Evolutionary conservation across 441 rosid species (phyloP).

Genomic region (Hura crepitans): DNA sequence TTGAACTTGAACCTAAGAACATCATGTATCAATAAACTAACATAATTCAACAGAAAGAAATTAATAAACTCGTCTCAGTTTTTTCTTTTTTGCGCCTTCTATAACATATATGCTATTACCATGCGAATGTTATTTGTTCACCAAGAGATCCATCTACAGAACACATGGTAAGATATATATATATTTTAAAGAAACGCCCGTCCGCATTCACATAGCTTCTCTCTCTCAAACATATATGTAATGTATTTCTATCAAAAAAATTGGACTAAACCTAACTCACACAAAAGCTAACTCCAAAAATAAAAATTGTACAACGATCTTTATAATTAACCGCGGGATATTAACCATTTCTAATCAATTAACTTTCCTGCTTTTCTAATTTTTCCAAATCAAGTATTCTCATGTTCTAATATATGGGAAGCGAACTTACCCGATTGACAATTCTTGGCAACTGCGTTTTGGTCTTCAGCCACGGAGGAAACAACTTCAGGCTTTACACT

Average conservation of each 20-base stretch:
- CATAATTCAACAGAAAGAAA: conserved; percentile 2
- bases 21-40: neutral
- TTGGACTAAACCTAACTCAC: no score
- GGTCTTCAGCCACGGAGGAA: conserved; percentile 38
- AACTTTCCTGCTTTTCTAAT: neutral
- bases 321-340: no score
- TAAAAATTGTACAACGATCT: no score
- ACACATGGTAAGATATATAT: no score
- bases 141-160: neutral
- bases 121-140: neutral
- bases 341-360: neutral
- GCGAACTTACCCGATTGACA: conserved; percentile 24
- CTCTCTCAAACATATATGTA: no score
- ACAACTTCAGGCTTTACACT: conserved; percentile 54
- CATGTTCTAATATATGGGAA: neutral
- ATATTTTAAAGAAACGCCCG: no score
- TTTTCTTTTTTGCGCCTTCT: neutral
- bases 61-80: neutral
- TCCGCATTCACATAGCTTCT: no score
- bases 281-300: no score
- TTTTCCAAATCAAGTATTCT: neutral
- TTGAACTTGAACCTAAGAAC: neutral
- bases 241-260: neutral
- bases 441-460: conserved; percentile 23
- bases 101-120: neutral